phyloP scores from a whole-genome alignment of 2,329 filamentous ascomycete genomes.

The Trichothecium roseum region DNA sequence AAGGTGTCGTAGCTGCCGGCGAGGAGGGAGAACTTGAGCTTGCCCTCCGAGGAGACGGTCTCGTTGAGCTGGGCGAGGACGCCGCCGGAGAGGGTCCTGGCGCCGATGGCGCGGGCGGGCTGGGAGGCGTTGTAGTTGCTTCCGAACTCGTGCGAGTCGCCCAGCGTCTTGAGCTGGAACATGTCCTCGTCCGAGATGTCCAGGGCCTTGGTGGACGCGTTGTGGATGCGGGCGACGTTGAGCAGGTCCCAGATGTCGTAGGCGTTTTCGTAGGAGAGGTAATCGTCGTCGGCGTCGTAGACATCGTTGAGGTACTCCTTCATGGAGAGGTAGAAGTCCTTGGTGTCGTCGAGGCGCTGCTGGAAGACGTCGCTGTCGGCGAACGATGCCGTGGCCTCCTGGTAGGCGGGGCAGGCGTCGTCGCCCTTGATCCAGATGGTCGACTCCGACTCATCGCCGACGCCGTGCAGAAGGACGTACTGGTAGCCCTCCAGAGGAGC shows the following conservation, averaged over 20 bases:
- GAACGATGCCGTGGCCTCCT: conserved; percentile 14
- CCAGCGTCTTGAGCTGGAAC: conserved; percentile 19
- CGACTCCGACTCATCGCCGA: conserved; percentile 19
- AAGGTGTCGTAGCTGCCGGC: conserved; percentile 24
- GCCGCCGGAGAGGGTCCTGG: conserved; percentile 18
- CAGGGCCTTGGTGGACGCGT: conserved; percentile 15
- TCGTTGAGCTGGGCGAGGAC: conserved; percentile 19
- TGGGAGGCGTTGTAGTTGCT: conserved; percentile 20
- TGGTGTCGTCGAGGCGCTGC: conserved; percentile 14
- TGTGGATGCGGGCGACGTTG: conserved; percentile 23
- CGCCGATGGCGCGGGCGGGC: conserved; percentile 17
- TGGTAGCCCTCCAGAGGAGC: conserved; percentile 22
- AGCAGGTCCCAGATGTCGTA: conserved; percentile 25
- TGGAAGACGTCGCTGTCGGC: conserved; percentile 15
- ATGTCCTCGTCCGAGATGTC: conserved; percentile 21
- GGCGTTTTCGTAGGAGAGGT: conserved; percentile 23
- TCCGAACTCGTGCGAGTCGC: conserved; percentile 20
- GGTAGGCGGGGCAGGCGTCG: conserved; percentile 19
- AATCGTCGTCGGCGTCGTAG: conserved; percentile 17
- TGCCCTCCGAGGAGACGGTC: conserved; percentile 16
- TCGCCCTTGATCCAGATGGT: conserved; percentile 27
- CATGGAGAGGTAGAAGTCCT: conserved; percentile 18
- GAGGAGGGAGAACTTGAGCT: conserved; percentile 22
- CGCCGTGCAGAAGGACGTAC: conserved; percentile 19
- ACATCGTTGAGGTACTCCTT: conserved; percentile 17